Evolutionary conservation across 192 early-diverging fungal genomes (phyloP).

Genomic region (Geranomyces variabilis): DNA sequence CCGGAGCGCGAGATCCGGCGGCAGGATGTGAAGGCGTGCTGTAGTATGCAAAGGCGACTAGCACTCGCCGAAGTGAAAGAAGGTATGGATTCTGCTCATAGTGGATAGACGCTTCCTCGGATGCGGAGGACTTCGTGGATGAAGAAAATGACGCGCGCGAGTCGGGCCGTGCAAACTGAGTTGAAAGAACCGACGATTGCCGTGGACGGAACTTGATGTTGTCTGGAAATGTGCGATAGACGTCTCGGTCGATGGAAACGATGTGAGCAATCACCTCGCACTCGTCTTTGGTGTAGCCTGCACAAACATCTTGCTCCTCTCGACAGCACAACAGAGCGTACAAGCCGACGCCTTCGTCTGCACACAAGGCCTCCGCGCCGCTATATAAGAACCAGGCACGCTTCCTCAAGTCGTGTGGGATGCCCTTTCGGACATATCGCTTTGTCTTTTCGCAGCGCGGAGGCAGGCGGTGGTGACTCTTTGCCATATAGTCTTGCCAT

Average conservation of each 20-base stretch:
- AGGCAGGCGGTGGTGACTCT: slow-evolving; percentile 5
- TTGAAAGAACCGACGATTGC: slow-evolving; percentile 21
- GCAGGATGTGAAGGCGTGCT: slow-evolving; percentile 42
- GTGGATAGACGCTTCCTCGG: slow-evolving; percentile 6
- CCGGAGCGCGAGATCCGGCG: not conserved
- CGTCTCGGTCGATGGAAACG: slow-evolving; percentile 71
- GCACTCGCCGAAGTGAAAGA: slow-evolving; percentile 65
- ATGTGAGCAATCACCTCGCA: slow-evolving; percentile 63
- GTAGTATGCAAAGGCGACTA: slow-evolving; percentile 75
- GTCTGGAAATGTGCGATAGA: slow-evolving; percentile 78
- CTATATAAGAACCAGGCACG: slow-evolving; percentile 73
- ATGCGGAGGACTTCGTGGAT: not conserved
- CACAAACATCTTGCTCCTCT: slow-evolving; percentile 41
- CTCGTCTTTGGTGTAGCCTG: slow-evolving; percentile 47
- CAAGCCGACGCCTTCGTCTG: slow-evolving; percentile 57
- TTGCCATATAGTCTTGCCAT: slow-evolving; percentile 33
- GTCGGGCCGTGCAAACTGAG: slow-evolving; percentile 8
- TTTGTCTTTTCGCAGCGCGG: slow-evolving; percentile 54
- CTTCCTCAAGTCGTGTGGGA: slow-evolving; percentile 70
- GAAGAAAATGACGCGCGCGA: not conserved
- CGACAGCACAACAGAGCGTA: slow-evolving; percentile 53
- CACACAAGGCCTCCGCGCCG: slow-evolving; percentile 63
- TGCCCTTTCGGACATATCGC: slow-evolving; percentile 76
- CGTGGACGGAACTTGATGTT: slow-evolving; percentile 68
- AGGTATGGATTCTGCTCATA: slow-evolving; percentile 41